Evolutionary conservation across 495 filamentous ascomycete species (phyloP).

Genomic region (Friedmanniomyces endolithicus): DNA sequence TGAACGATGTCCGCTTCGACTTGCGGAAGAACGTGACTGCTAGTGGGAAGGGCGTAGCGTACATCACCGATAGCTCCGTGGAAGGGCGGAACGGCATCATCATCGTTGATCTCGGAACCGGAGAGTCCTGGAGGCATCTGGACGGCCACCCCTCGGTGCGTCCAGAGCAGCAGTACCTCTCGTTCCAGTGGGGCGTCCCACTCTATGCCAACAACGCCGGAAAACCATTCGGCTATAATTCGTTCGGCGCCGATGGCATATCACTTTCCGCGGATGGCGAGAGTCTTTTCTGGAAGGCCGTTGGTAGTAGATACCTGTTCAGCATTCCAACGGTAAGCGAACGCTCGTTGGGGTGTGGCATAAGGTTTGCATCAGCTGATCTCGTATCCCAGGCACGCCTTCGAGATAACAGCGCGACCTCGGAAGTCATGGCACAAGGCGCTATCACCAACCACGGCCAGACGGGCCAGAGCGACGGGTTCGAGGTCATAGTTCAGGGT

Average conservation of each 20-base stretch:
- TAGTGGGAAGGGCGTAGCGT: constrained; percentile 33
- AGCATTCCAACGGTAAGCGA: constrained; percentile 25
- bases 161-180: constrained; percentile 29
- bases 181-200: constrained; percentile 34
- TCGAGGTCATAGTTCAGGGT: constrained; percentile 31
- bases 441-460: constrained; percentile 18
- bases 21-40: constrained; percentile 26
- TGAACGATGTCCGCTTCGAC: constrained; percentile 40
- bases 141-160: constrained; percentile 27
- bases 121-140: constrained; percentile 37
- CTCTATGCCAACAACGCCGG: constrained; percentile 24
- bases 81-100: constrained; percentile 37
- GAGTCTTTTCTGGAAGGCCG: constrained; percentile 28
- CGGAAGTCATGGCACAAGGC: constrained; percentile 24
- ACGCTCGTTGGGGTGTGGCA: not conserved
- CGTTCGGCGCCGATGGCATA: constrained; percentile 33
- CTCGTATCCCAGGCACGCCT: constrained; percentile 12
- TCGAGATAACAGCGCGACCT: constrained; percentile 12
- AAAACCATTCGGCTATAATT: constrained; percentile 20
- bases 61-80: constrained; percentile 36
- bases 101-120: constrained; percentile 36
- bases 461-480: constrained; percentile 27
- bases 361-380: not conserved
- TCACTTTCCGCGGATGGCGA: constrained; percentile 30
- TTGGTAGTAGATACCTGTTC: constrained; percentile 27